These are phyloP conservation scores for Geranium incanum DNA, from an alignment of 441 rosid genomes.

Conservation along the genomic window DNA sequence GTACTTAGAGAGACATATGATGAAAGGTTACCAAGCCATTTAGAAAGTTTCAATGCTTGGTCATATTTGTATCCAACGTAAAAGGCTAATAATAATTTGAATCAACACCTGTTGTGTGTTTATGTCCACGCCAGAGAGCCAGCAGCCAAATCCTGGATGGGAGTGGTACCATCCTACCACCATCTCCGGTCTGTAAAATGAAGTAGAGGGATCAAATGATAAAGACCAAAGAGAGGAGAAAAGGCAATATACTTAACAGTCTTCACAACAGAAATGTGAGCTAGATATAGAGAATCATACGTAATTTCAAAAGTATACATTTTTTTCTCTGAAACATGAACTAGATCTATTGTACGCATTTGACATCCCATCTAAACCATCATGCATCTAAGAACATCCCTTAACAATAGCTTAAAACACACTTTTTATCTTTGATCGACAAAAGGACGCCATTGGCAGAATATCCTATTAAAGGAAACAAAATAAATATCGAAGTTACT, in stretches of 20 bases:
- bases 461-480: neutral
- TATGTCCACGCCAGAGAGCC: conserved; percentile 99
- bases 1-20: neutral
- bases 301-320: neutral
- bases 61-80: neutral
- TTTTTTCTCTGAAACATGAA: no score
- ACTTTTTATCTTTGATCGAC: no score
- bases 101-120: conserved; percentile 80
- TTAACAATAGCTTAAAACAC: no score
- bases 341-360: neutral
- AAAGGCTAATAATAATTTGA: neutral
- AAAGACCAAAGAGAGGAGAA: neutral
- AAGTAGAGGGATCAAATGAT: conserved; percentile 12
- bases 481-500: neutral
- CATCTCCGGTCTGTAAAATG: conserved; percentile 82
- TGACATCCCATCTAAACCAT: no score
- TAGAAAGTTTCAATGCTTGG: neutral
- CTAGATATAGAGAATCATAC: neutral
- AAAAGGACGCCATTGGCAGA: no score
- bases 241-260: neutral
- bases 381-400: no score
- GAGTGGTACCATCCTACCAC: conserved; percentile 99
- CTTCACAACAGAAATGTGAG: neutral
- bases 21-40: neutral
- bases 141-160: conserved; percentile 98